Evolutionary conservation across 495 filamentous ascomycete species (phyloP), one percentile per base, ranked within the genome.

Genomic region (Trichocladium antarcticum): DNA sequence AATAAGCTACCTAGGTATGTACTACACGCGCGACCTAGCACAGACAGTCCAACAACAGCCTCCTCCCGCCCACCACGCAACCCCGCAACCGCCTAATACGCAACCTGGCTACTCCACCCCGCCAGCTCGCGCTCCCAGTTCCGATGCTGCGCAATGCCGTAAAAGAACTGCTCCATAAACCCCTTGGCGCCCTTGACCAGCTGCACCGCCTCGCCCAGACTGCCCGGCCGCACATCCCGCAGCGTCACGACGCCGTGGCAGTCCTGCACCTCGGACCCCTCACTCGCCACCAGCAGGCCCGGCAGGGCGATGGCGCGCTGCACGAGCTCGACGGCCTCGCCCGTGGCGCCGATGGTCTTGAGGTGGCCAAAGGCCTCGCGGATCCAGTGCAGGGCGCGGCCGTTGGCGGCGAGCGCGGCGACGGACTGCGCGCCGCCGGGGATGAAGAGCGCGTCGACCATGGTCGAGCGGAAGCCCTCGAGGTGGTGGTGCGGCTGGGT

Each of bases 361-460:
- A 89, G 66, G 51, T 89, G 80, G 3, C 85, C 80, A 58, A 89
- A 93, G 0, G 86, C 81, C 65, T 93, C 86, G 48, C 86, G 76
- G 19, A 94, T 69, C 84, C 84, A 94, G 68, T 89, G 83, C 44
- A 87, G 68, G 1, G 84, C 85, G 17, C 87, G 77, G 5, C 89
- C 88, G 47, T 78, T 86, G 67, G 80, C 80, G 31, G 74, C 64
- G 5, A 94, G 73, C 1, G 73, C 72, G 39, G 65, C 57, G 16
- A 73, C 51, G 11, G 84, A 73, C 46, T 87, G 71, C 0, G 73
- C 70, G 0, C 87, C 87, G 15, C 86, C 85, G 15, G 86, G 85
- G 16, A 94, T 71, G 59, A 88, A 89, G 24, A 87, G 60, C 1
- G 87, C 80, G 59, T 95, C 89, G 54, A 94, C 90, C 68, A 94